phyloP scores from a whole-genome alignment of 768 basidiomycete species.

The Austroboletus eburneus region DNA sequence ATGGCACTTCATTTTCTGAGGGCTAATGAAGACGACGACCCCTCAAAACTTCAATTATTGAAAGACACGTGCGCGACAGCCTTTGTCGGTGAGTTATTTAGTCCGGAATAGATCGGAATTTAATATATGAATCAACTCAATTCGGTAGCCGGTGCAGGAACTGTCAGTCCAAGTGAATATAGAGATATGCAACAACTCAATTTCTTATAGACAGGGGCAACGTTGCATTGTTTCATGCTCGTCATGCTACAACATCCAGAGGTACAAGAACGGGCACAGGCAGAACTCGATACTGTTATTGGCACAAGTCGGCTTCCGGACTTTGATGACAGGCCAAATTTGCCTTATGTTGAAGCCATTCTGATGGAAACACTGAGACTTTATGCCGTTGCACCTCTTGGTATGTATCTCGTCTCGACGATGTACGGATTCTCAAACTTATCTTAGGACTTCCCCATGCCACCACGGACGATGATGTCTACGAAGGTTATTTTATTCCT shows the following conservation, averaged over 20 bases:
- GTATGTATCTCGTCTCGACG: conserved; percentile 10
- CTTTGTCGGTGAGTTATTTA: conserved; percentile 13
- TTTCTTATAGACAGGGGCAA: conserved; percentile 7
- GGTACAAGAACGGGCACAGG: conserved; percentile 28
- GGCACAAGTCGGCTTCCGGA: conserved; percentile 27
- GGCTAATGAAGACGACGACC: conserved; percentile 1
- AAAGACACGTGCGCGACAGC: conserved; percentile 12
- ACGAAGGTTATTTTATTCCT: conserved; percentile 19
- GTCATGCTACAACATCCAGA: conserved; percentile 31
- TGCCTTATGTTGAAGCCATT: conserved; percentile 30
- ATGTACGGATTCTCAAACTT: background rate
- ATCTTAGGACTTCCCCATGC: conserved; percentile 14
- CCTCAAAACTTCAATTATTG: conserved; percentile 6
- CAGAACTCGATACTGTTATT: conserved; percentile 28
- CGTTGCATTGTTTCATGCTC: conserved; percentile 26
- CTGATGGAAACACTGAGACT: conserved; percentile 29
- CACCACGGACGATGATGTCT: conserved; percentile 18
- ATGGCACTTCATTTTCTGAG: conserved; percentile 12
- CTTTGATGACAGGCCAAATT: conserved; percentile 16
- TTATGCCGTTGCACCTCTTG: conserved; percentile 23
- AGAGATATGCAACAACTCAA: background rate
- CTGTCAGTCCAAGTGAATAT: conserved; percentile 2
- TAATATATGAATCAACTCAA: background rate
- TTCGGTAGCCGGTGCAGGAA: conserved; percentile 18
- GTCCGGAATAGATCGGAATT: background rate